Evolutionary conservation across 768 basidiomycete species (phyloP), one percentile per base, ranked within the genome.

Genomic region (Lentinula raphanica): DNA sequence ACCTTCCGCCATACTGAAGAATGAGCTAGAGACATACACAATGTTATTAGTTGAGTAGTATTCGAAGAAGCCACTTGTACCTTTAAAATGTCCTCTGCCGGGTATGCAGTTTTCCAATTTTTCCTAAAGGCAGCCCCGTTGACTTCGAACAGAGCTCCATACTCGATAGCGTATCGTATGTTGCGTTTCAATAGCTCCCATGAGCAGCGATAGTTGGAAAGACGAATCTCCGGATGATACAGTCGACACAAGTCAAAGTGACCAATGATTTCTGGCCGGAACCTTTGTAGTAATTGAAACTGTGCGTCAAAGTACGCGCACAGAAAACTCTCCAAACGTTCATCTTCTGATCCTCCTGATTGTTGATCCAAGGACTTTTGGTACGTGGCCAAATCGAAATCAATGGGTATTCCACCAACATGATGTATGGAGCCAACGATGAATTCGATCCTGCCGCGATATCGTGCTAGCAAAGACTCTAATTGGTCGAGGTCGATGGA

Each of bases 371-470:
- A 67, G 6, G 88, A 84, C 49, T 69, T 74, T 56, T 82, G 73
- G 76, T 84, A 96, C 8, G 88, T 93, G 25, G 73, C 63, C 38
- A 76, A 64, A 73, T 97, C 93, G 64, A 98, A 94, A 73, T 99
- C 97, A 72, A 99, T 96, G 7, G 95, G 93, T 39, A 90, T 81
- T 21, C 74, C 79, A 67, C 86, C 82, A 69, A 94, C 93, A 65
- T 98, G 96, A 69, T 99, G 97, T 6, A 99, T 77, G 32, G 90
- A 92, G 25, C 97, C 96, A 54, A 98, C 92, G 66, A 98, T 67
- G 71, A 93, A 98, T 66, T 98, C 87, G 60, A 98, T 82, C 49
- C 76, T 73, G 35, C 72, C 71, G 8, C 70, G 70, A 58, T 85
- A 71, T 25, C 68, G 64, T 35, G 71, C 59, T 32, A 96, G 76